Evolutionary conservation across 1,284 basidiomycete genomes (phyloP).

Genomic region (Ceratobasidium sp.): DNA sequence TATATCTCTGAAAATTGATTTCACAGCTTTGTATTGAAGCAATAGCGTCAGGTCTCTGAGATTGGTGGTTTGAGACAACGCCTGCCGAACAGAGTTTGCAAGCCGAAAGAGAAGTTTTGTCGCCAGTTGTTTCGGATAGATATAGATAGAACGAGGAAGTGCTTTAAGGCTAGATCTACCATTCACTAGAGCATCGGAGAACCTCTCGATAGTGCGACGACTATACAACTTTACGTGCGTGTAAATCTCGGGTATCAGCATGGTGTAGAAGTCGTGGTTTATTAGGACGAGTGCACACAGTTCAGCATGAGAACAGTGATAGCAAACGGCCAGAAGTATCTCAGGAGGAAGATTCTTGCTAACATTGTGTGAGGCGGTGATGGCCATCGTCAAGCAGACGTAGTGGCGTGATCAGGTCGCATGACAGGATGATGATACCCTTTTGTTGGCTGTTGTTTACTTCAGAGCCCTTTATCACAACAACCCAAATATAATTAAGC

Average conservation of each 20-base stretch:
- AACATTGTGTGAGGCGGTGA: not conserved
- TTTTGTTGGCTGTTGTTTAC: not conserved
- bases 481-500: not conserved
- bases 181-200: constrained; percentile 2
- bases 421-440: not conserved
- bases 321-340: not conserved
- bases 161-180: not conserved
- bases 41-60: constrained; percentile 11
- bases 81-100: not conserved
- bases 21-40: constrained; percentile 8
- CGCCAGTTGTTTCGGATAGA: not conserved
- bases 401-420: not conserved
- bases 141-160: not conserved
- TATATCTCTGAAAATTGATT: constrained; percentile 16
- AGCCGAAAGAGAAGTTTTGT: not conserved
- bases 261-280: not conserved
- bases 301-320: not conserved
- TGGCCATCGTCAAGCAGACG: not conserved
- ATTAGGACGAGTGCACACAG: constrained; percentile 6
- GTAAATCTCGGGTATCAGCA: not conserved
- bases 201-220: constrained; percentile 4
- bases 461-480: not conserved
- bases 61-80: not conserved
- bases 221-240: not conserved
- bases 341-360: not conserved